These are phyloP conservation scores for Candida ficus DNA, from an alignment of 805 yeast species.

Conservation along the genomic window DNA sequence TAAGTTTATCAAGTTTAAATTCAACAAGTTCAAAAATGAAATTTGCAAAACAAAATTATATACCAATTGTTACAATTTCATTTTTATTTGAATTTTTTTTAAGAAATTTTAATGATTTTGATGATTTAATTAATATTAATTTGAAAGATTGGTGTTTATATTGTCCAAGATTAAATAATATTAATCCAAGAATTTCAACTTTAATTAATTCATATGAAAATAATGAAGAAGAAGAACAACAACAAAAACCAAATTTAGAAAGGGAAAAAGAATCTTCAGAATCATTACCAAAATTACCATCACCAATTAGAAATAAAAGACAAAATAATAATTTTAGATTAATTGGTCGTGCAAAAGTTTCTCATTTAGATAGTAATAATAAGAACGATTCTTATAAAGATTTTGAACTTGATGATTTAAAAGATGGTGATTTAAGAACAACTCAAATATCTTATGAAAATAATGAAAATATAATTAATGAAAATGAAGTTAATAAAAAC, in stretches of 20 bases:
- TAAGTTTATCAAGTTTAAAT: slow-evolving; percentile 24
- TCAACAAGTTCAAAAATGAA: slow-evolving; percentile 49
- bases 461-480: not conserved
- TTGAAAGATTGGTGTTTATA: slow-evolving; percentile 52
- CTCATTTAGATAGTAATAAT: slow-evolving; percentile 24
- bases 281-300: slow-evolving; percentile 38
- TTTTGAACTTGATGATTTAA: not conserved
- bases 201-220: slow-evolving; percentile 1
- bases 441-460: slow-evolving; percentile 11
- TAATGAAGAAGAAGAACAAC: not conserved
- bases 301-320: slow-evolving; percentile 44
- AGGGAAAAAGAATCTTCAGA: not conserved
- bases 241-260: not conserved
- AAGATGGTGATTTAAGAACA: slow-evolving; percentile 6
- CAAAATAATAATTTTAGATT: slow-evolving; percentile 37
- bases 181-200: slow-evolving; percentile 24
- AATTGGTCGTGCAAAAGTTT: slow-evolving; percentile 37
- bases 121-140: slow-evolving; percentile 27
- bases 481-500: not conserved
- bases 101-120: slow-evolving; percentile 9
- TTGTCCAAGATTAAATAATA: slow-evolving; percentile 34
- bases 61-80: slow-evolving; percentile 54
- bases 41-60: slow-evolving; percentile 52
- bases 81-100: slow-evolving; percentile 49
- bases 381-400: not conserved